Evolutionary conservation across 805 yeast species (phyloP).

Genomic region (Saccharomyces eubayanus): DNA sequence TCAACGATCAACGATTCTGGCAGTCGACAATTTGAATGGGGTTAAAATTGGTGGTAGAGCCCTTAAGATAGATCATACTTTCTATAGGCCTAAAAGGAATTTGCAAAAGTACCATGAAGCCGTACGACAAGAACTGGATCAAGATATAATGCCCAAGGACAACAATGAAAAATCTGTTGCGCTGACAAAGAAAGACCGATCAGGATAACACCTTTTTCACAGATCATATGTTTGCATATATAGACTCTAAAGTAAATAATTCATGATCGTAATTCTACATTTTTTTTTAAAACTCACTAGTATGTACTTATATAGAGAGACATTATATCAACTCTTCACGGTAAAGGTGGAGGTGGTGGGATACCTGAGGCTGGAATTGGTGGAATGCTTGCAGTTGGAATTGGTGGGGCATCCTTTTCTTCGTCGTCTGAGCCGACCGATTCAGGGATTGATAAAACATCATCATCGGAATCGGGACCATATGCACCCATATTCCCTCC

Average conservation of each 20-base stretch:
- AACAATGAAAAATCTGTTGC: not conserved
- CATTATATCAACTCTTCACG: constrained; percentile 2
- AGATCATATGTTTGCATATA: not conserved
- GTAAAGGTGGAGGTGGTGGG: constrained; percentile 30
- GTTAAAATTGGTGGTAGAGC: constrained; percentile 40
- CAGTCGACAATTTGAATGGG: constrained; percentile 86
- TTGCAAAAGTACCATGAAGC: constrained; percentile 41
- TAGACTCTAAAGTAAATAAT: not conserved
- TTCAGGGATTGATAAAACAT: constrained; percentile 30
- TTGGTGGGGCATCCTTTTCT: constrained; percentile 1
- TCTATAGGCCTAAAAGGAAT: constrained; percentile 46
- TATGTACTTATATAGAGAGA: not conserved
- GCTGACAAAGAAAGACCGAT: not conserved
- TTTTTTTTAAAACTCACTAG: not conserved
- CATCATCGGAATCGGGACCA: constrained; percentile 15
- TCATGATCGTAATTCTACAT: not conserved
- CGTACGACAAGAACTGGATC: constrained; percentile 27
- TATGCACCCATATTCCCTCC: constrained; percentile 7
- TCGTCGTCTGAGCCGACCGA: constrained; percentile 29
- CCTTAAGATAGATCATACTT: constrained; percentile 64
- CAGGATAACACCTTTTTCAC: not conserved
- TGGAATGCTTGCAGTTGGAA: not conserved
- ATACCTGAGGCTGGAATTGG: constrained; percentile 17
- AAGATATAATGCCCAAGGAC: constrained; percentile 15
- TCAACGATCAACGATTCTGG: constrained; percentile 69